A percentile compares a stretch with the other conserved stretches of the same genome.
These are phyloP conservation scores for Rhizodiscina lignyota DNA, from an alignment of 495 filamentous ascomycete genomes.

Conservation along the genomic window DNA sequence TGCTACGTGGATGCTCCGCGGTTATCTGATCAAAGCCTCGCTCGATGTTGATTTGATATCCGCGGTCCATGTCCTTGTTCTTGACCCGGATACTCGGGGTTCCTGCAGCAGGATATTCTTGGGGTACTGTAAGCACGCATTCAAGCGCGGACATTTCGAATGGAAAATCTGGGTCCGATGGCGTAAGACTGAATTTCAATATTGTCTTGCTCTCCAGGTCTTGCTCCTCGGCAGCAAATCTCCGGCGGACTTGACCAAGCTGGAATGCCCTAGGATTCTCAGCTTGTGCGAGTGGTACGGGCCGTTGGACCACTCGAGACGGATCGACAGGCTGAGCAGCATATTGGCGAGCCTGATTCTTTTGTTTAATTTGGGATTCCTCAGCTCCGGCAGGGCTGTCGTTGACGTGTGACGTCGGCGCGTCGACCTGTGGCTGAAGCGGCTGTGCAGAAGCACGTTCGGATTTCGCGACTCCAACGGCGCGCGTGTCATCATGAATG, in stretches of 20 bases:
- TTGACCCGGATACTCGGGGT: conserved; percentile 43
- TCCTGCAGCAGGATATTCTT: conserved; percentile 33
- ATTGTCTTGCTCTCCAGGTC: conserved; percentile 26
- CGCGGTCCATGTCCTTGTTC: conserved; percentile 65
- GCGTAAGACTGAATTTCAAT: conserved; percentile 46
- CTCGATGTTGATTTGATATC: conserved; percentile 68
- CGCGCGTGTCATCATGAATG: conserved; percentile 9
- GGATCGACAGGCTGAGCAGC: too few relatives aligned
- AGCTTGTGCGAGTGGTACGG: conserved; percentile 45
- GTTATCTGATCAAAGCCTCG: conserved; percentile 58
- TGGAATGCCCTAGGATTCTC: conserved; percentile 62
- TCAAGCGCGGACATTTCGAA: conserved; percentile 59
- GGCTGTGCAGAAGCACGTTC: too few relatives aligned
- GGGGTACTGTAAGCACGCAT: conserved; percentile 55
- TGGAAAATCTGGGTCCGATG: conserved; percentile 81
- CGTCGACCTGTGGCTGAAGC: too few relatives aligned
- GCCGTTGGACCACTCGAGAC: conserved; percentile 46
- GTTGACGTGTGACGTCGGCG: too few relatives aligned
- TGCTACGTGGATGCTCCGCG: conserved; percentile 34
- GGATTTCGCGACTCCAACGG: too few relatives aligned
- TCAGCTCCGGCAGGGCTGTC: too few relatives aligned
- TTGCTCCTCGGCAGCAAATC: conserved; percentile 48
- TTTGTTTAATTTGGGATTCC: too few relatives aligned
- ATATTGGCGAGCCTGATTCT: too few relatives aligned
- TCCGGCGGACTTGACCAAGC: conserved; percentile 54